Evolutionary conservation across 1,284 basidiomycete species (phyloP).

Genomic region (Tetrapyrgos nigripes): DNA sequence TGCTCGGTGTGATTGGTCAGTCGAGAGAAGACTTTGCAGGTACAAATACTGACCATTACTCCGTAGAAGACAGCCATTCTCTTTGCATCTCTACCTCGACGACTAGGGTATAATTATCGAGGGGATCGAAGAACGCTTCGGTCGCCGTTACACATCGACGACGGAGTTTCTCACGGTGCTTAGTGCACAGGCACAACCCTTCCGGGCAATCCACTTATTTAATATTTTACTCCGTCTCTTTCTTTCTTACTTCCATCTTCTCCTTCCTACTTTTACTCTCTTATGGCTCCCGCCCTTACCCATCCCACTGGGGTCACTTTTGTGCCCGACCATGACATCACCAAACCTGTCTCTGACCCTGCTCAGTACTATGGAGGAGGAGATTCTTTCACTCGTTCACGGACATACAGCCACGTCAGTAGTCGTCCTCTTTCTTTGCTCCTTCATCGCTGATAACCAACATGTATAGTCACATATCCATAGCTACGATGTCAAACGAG

Average conservation of each 20-base stretch:
- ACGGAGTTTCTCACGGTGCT: slow-evolving; percentile 1
- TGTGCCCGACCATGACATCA: slow-evolving; percentile 67
- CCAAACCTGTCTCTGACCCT: slow-evolving; percentile 46
- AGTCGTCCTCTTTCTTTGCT: slow-evolving; percentile 9
- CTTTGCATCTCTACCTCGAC: background rate
- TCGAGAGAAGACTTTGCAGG: too few species aligned
- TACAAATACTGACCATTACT: too few species aligned
- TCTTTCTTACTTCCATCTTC: slow-evolving; percentile 6
- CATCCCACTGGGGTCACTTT: slow-evolving; percentile 73
- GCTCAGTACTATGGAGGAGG: slow-evolving; percentile 84
- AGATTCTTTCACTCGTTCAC: slow-evolving; percentile 77
- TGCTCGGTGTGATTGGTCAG: too few species aligned
- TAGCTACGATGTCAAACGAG: slow-evolving; percentile 70
- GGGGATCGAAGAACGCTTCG: background rate
- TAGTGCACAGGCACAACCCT: background rate
- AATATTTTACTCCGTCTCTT: slow-evolving; percentile 5
- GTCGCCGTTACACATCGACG: too few species aligned
- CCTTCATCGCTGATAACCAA: slow-evolving; percentile 18
- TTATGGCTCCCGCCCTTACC: slow-evolving; percentile 56
- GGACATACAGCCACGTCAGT: slow-evolving; percentile 85
- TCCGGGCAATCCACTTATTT: background rate
- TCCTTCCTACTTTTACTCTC: background rate
- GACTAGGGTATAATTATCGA: background rate
- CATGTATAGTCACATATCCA: slow-evolving; percentile 60
- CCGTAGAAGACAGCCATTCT: too few species aligned